Conservation (phyloP, 768 basidiomycete genomes). For the Gymnopilus junonius region DNA sequence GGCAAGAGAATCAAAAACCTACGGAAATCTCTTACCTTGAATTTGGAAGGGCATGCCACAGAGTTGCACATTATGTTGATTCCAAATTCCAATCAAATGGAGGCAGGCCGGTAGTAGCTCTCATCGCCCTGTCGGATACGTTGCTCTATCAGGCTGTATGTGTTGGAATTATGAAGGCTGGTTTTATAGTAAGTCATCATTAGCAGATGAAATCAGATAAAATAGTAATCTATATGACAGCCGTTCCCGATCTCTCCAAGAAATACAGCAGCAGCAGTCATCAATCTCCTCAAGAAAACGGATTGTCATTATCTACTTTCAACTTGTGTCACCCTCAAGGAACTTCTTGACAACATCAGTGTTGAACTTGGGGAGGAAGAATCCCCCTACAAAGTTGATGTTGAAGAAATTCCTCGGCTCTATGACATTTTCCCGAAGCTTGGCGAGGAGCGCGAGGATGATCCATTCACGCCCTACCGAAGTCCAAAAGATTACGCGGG, state of each 20-base stretch:
- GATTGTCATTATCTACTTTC: slow-evolving; percentile 43
- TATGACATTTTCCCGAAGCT: slow-evolving; percentile 43
- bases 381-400: slow-evolving; percentile 21
- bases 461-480: slow-evolving; percentile 33
- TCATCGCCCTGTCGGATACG: slow-evolving; percentile 37
- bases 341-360: slow-evolving; percentile 33
- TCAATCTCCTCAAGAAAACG: slow-evolving; percentile 39
- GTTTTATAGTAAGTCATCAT: slow-evolving; percentile 32
- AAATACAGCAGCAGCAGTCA: slow-evolving; percentile 37
- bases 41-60: slow-evolving; percentile 48
- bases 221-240: slow-evolving; percentile 22
- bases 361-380: slow-evolving; percentile 19
- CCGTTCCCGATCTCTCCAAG: slow-evolving; percentile 48
- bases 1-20: slow-evolving; percentile 6
- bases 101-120: slow-evolving; percentile 34
- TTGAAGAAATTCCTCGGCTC: slow-evolving; percentile 38
- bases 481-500: not conserved
- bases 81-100: slow-evolving; percentile 25
- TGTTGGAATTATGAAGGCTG: slow-evolving; percentile 41
- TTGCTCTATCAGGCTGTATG: slow-evolving; percentile 47
- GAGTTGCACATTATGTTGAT: slow-evolving; percentile 42
- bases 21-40: slow-evolving; percentile 42
- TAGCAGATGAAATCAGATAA: not conserved
- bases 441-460: slow-evolving; percentile 31
- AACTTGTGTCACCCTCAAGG: slow-evolving; percentile 29